Evolutionary conservation across 2,329 filamentous ascomycete genomes (phyloP).

Genomic region (Pseudocercospora macadamiae): DNA sequence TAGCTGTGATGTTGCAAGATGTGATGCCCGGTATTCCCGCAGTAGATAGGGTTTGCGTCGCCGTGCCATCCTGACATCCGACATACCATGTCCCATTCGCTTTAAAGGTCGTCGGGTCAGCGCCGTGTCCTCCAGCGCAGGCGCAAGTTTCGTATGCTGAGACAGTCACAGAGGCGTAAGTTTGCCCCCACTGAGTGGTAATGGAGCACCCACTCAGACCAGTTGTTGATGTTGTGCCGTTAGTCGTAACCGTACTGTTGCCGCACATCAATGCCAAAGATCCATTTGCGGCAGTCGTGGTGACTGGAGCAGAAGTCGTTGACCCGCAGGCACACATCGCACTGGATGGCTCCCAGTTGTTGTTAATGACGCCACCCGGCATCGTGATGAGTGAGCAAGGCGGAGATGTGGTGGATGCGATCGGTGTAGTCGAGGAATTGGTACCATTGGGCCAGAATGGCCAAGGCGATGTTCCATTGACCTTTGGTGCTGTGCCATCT

Average conservation of each 20-base stretch:
- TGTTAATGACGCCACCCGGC: neutral
- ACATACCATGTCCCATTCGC: neutral
- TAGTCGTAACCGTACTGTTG: neutral
- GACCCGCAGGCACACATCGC: neutral
- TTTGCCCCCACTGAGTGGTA: neutral
- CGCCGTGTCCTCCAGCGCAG: neutral
- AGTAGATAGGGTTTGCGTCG: neutral
- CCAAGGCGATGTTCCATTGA: neutral
- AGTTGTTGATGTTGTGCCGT: neutral
- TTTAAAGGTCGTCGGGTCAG: neutral
- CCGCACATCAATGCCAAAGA: neutral
- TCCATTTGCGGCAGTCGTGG: neutral
- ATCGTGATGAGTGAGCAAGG: neutral
- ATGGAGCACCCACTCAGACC: neutral
- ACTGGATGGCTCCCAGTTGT: neutral
- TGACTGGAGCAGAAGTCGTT: neutral
- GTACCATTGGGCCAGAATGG: neutral
- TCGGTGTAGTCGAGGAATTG: neutral
- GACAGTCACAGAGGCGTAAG: neutral
- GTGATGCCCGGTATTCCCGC: neutral
- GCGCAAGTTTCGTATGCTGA: neutral
- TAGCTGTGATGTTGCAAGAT: neutral
- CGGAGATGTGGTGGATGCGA: neutral
- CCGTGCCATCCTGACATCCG: neutral
- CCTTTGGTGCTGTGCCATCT: neutral